Percentiles rank a stretch among this genome's conserved stretches.
Conservation (phyloP, 306 rosid species). For the Quercus glauca region DNA sequence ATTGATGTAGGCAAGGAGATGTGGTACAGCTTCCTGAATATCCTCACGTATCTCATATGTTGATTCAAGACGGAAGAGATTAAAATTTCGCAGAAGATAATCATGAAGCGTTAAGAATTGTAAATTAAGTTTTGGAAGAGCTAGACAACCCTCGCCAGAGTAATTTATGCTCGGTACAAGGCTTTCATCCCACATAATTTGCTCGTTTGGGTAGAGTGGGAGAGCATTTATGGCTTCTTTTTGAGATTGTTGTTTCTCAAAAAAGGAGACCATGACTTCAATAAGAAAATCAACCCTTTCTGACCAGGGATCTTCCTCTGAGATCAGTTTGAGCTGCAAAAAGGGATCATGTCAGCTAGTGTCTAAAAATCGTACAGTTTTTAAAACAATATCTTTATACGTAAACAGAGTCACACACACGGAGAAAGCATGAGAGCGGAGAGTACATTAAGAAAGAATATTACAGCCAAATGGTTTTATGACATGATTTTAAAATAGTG, state of each 20-base stretch:
- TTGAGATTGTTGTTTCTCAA: conserved; percentile 94
- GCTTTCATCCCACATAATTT: conserved; percentile 99
- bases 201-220: conserved; percentile 96
- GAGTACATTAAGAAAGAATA: background rate
- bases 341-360: conserved; percentile 18
- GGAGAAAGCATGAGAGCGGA: background rate
- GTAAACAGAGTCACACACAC: background rate
- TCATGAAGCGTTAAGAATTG: conserved; percentile 98
- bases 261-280: conserved; percentile 92
- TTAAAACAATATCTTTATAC: background rate
- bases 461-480: background rate
- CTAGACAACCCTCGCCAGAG: conserved; percentile 97
- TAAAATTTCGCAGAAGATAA: conserved; percentile 89
- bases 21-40: conserved; percentile 95
- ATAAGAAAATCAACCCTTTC: conserved; percentile 87
- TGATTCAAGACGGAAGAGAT: conserved; percentile 96
- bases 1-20: conserved; percentile 87
- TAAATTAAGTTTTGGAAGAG: conserved; percentile 94
- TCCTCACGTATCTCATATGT: conserved; percentile 99
- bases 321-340: conserved; percentile 87
- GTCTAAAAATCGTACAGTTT: background rate
- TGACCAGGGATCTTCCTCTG: conserved; percentile 92
- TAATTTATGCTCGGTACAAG: conserved; percentile 97
- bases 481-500: background rate
- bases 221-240: conserved; percentile 97